phyloP scores from a whole-genome alignment of 306 rosid genomes.

The Cucurbita maxima region DNA sequence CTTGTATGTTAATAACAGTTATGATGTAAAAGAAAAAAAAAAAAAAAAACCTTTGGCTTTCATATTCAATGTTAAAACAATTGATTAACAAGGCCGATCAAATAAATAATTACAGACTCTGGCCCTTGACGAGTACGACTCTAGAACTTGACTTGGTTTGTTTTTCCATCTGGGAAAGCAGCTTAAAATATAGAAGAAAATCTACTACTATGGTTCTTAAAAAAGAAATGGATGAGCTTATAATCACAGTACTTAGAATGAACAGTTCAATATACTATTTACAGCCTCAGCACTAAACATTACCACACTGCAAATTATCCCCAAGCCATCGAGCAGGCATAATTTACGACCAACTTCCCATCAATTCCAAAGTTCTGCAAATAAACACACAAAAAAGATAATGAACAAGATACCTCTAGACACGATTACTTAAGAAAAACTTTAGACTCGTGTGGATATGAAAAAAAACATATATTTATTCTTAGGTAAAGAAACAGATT shows the following conservation, averaged over 20 bases:
- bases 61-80: not conserved
- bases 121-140: not conserved
- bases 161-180: not conserved
- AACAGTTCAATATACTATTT: not conserved
- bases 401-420: not conserved
- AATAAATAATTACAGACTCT: not conserved
- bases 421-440: not conserved
- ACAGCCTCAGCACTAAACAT: slow-evolving; percentile 3
- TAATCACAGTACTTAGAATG: not conserved
- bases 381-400: not conserved
- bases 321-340: slow-evolving; percentile 96
- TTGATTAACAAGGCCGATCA: not conserved
- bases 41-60: not conserved
- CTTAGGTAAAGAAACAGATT: not conserved
- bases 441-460: not conserved
- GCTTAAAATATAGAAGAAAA: not conserved
- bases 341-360: slow-evolving; percentile 77
- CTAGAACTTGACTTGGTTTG: not conserved
- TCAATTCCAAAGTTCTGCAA: slow-evolving; percentile 89
- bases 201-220: not conserved
- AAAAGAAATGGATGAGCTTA: not conserved
- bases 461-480: not conserved
- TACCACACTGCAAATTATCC: slow-evolving; percentile 32
- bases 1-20: not conserved
- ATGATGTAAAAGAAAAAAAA: not conserved